A percentile compares a stretch with the other conserved stretches of the same genome.
Conservation (phyloP, 2,329 filamentous ascomycete species). For the Orbilia quercus region DNA sequence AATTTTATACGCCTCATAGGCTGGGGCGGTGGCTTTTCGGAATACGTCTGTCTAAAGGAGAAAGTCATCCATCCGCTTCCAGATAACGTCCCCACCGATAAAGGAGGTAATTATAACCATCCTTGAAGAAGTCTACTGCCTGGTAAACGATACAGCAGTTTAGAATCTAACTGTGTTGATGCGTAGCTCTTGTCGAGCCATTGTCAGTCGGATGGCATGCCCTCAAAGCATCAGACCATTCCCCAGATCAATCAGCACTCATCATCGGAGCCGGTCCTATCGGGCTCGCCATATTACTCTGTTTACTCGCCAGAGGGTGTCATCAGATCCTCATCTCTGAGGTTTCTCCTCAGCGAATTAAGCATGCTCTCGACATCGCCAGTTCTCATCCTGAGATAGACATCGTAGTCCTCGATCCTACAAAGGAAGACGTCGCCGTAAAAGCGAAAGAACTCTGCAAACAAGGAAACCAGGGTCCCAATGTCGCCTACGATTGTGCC, state of each 20-base stretch:
- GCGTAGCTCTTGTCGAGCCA: conserved; percentile 71
- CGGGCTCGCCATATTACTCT: conserved; percentile 71
- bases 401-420: conserved; percentile 40
- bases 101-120: conserved; percentile 64
- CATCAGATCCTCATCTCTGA: conserved; percentile 71
- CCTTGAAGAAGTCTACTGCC: not conserved
- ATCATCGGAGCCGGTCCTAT: conserved; percentile 74
- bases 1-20: conserved; percentile 33
- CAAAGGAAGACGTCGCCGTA: conserved; percentile 38
- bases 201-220: conserved; percentile 75
- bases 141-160: conserved; percentile 35
- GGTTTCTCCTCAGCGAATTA: conserved; percentile 63
- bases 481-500: conserved; percentile 45
- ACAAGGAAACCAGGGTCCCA: conserved; percentile 41
- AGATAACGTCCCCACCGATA: conserved; percentile 67
- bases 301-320: conserved; percentile 69
- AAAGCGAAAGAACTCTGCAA: conserved; percentile 43
- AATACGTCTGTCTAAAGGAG: conserved; percentile 67
- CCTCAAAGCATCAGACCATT: conserved; percentile 64
- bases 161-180: conserved; percentile 59
- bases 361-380: conserved; percentile 45
- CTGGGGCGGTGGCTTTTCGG: conserved; percentile 63
- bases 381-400: conserved; percentile 31
- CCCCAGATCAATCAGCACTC: conserved; percentile 67
- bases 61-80: conserved; percentile 65